Evolutionary conservation across 2,329 filamentous ascomycete species (phyloP).

Genomic region (Apiospora koreana): DNA sequence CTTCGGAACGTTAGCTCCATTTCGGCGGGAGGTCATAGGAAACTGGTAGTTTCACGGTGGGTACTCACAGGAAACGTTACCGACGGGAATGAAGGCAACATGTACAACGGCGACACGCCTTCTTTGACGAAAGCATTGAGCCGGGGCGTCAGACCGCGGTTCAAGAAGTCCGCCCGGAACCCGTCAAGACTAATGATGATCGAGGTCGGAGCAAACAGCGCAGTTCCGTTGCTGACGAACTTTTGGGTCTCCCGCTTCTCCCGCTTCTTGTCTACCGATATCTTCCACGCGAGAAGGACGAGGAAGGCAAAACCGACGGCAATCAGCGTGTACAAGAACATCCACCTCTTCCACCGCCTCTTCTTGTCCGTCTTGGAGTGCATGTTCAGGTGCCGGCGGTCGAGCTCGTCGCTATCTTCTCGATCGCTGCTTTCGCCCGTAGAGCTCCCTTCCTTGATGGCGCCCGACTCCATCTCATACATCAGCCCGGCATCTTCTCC

Average conservation of each 20-base stretch:
- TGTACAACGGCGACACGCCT: constrained; percentile 87
- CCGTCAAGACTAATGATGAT: constrained; percentile 93
- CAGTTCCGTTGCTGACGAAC: constrained; percentile 76
- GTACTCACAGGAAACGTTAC: constrained; percentile 76
- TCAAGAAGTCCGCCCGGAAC: constrained; percentile 91
- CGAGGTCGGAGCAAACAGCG: constrained; percentile 86
- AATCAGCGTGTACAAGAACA: constrained; percentile 54
- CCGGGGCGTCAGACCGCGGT: constrained; percentile 79
- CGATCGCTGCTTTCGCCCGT: constrained; percentile 64
- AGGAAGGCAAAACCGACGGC: constrained; percentile 57
- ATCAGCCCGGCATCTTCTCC: constrained; percentile 76
- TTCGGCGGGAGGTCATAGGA: background rate
- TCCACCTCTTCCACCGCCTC: constrained; percentile 55
- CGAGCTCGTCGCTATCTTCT: constrained; percentile 59
- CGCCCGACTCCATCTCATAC: constrained; percentile 77
- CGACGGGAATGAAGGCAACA: constrained; percentile 92
- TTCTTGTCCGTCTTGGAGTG: constrained; percentile 49
- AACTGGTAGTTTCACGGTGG: no score
- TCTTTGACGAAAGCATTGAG: constrained; percentile 76
- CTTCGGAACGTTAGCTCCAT: constrained; percentile 15
- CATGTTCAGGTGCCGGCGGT: constrained; percentile 53
- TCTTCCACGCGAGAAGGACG: constrained; percentile 58
- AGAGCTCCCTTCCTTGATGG: constrained; percentile 65
- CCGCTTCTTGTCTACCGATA: constrained; percentile 49
- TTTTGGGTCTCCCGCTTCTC: constrained; percentile 31